These are phyloP conservation scores for Chimonanthus salicifolius DNA, from an alignment of 164 flowering plant genomes.

Conservation along the genomic window DNA sequence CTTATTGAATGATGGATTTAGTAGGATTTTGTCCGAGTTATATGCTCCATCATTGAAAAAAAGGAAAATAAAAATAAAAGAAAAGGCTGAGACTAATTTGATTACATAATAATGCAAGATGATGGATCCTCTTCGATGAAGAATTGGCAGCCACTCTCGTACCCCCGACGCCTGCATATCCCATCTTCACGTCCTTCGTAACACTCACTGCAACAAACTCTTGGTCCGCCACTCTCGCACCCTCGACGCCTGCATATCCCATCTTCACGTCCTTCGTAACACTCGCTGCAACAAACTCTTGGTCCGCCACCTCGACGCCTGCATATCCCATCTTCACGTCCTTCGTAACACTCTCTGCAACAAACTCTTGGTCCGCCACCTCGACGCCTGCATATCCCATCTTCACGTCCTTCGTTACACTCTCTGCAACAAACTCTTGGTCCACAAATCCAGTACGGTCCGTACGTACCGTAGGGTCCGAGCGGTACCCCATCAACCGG, in stretches of 20 bases:
- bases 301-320: neutral
- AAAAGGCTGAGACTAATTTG: neutral
- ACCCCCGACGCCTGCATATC: neutral
- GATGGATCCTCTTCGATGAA: constrained; percentile 12
- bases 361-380: neutral
- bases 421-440: constrained; percentile 2
- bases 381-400: neutral
- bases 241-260: neutral
- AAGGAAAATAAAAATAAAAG: neutral
- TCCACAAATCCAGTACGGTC: neutral
- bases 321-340: neutral
- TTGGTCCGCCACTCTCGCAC: neutral
- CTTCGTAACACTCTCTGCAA: constrained; percentile 7
- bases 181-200: neutral
- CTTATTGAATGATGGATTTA: no score
- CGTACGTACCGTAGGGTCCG: neutral
- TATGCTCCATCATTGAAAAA: neutral
- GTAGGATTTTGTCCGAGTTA: no score
- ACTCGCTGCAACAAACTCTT: constrained; percentile 1
- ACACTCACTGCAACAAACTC: constrained; percentile 2
- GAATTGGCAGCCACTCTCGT: neutral
- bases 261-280: neutral
- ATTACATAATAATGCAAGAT: constrained; percentile 8
- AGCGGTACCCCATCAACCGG: neutral
- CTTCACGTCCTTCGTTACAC: neutral